Evolutionary conservation across 1,139 yeast species (phyloP).

Genomic region (Sugiyamaella neomexicana): DNA sequence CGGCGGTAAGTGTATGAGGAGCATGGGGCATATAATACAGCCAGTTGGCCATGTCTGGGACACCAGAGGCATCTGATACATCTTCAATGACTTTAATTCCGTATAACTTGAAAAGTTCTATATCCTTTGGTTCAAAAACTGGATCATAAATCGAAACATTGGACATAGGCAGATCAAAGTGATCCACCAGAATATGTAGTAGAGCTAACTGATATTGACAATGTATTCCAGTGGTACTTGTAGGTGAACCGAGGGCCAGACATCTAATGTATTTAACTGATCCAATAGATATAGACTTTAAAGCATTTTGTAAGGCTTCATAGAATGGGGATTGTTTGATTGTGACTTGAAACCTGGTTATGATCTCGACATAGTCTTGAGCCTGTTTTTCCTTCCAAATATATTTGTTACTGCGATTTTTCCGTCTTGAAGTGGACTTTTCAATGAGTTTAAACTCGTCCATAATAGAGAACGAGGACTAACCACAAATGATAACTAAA

Average conservation of each 20-base stretch:
- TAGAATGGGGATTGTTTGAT: slow-evolving; percentile 24
- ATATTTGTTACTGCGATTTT: slow-evolving; percentile 22
- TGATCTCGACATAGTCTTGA: slow-evolving; percentile 26
- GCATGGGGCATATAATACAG: slow-evolving; percentile 75
- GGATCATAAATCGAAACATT: slow-evolving; percentile 66
- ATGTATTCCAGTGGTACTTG: slow-evolving; percentile 46
- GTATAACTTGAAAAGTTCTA: slow-evolving; percentile 33
- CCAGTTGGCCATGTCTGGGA: slow-evolving; percentile 27
- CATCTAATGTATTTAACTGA: slow-evolving; percentile 51
- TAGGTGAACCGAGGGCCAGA: slow-evolving; percentile 70
- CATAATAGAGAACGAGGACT: not conserved
- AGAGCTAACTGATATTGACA: slow-evolving; percentile 69
- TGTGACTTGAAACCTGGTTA: slow-evolving; percentile 18
- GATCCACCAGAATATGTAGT: slow-evolving; percentile 44
- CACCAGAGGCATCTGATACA: slow-evolving; percentile 14
- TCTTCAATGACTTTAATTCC: slow-evolving; percentile 35
- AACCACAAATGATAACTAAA: not conserved
- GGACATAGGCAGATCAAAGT: slow-evolving; percentile 28
- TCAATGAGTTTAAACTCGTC: slow-evolving; percentile 12
- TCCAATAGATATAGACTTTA: slow-evolving; percentile 11
- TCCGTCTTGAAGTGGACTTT: slow-evolving; percentile 3
- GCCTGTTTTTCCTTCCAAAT: slow-evolving; percentile 28
- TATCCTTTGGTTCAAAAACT: slow-evolving; percentile 52
- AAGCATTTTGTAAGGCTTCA: slow-evolving; percentile 8
- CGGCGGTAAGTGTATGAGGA: slow-evolving; percentile 58